Percentiles rank a stretch among this genome's conserved stretches.
Conservation (phyloP, 1,284 basidiomycete genomes). For the Pyrrhoderma noxium region DNA sequence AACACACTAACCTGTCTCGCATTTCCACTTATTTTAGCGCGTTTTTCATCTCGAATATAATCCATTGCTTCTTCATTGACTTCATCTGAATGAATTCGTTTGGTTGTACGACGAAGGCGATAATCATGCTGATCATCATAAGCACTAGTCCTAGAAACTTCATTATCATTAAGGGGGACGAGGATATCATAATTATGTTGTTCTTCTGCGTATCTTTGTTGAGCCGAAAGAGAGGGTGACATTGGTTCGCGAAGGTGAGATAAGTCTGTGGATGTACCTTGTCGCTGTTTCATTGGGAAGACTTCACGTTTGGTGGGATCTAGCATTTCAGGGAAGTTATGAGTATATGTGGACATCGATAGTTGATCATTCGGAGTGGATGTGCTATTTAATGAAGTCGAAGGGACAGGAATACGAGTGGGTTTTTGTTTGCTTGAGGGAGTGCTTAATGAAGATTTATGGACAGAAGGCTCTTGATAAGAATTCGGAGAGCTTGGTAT, state of each 20-base stretch:
- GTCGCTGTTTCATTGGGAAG: slow-evolving; percentile 5
- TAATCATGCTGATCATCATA: slow-evolving; percentile 1
- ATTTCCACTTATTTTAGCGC: slow-evolving; percentile 9
- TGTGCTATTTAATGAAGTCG: neutral
- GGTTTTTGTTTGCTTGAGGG: neutral
- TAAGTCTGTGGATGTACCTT: neutral
- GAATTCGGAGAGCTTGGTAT: neutral
- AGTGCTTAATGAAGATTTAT: neutral
- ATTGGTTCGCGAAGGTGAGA: slow-evolving; percentile 8
- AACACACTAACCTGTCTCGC: slow-evolving; percentile 9
- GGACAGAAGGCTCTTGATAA: neutral
- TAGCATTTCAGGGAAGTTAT: slow-evolving; percentile 2
- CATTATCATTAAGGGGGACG: neutral
- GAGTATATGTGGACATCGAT: slow-evolving; percentile 8
- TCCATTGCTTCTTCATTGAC: neutral
- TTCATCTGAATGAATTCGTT: slow-evolving; percentile 10
- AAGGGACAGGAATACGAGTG: slow-evolving; percentile 1
- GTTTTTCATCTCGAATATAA: slow-evolving; percentile 8
- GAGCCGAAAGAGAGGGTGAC: slow-evolving; percentile 6
- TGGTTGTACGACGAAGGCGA: slow-evolving; percentile 10
- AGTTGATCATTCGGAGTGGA: slow-evolving; percentile 1
- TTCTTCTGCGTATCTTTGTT: neutral
- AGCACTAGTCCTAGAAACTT: neutral
- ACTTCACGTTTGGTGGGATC: slow-evolving; percentile 13
- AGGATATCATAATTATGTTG: slow-evolving; percentile 4